These are phyloP conservation scores for Peniophora sp. DNA, from an alignment of 1,284 basidiomycete genomes.

Conservation along the genomic window DNA sequence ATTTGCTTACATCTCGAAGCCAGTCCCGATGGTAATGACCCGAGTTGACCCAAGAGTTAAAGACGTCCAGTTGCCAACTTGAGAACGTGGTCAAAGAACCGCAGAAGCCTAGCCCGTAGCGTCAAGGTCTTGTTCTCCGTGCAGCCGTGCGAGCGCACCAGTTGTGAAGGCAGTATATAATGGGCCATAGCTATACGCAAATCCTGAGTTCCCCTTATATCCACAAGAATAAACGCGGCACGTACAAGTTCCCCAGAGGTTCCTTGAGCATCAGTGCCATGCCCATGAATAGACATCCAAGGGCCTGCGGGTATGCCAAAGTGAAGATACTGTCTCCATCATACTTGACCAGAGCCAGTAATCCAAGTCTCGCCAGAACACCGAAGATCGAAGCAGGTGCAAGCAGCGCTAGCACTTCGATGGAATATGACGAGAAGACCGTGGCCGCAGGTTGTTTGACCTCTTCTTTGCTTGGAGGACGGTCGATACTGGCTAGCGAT, in stretches of 20 bases:
- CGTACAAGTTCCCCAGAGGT: conserved; percentile 69
- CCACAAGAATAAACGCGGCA: conserved; percentile 11
- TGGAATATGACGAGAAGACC: conserved; percentile 50
- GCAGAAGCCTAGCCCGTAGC: conserved; percentile 66
- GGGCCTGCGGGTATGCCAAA: conserved; percentile 80
- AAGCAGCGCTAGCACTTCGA: conserved; percentile 62
- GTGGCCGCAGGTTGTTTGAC: conserved; percentile 31
- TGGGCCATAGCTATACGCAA: conserved; percentile 65
- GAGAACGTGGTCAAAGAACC: conserved; percentile 97
- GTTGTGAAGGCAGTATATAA: conserved; percentile 87
- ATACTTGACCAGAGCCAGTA: conserved; percentile 66
- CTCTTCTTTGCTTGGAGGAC: conserved; percentile 38
- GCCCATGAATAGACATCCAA: conserved; percentile 93
- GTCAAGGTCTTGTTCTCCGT: not conserved
- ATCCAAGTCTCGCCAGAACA: conserved; percentile 69
- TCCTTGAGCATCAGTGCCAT: conserved; percentile 62
- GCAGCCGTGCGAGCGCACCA: conserved; percentile 33
- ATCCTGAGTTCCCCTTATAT: conserved; percentile 8
- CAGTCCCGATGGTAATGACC: conserved; percentile 52
- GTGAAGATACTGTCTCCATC: conserved; percentile 75
- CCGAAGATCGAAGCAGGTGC: conserved; percentile 76
- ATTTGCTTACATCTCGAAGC: conserved; percentile 66
- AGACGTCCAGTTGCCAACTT: conserved; percentile 88
- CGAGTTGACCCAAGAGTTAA: conserved; percentile 79
- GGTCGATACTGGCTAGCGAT: conserved; percentile 44